Base-by-base conservation (phyloP, 2,329 filamentous ascomycete genomes). In the Rutstroemia sydowiana region DNA sequence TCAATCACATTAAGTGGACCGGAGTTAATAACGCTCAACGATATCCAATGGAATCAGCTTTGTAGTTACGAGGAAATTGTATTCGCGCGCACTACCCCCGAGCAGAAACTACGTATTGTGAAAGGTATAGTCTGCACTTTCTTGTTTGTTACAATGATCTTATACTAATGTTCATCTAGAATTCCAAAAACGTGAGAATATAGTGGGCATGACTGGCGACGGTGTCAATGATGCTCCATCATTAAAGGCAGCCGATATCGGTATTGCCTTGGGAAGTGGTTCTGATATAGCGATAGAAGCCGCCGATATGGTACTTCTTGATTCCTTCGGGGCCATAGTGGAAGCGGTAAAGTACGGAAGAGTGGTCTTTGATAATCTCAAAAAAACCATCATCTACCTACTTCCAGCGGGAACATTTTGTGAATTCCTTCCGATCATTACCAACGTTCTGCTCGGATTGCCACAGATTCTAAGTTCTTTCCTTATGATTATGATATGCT, bases 301-400 rank as follows among this genome's bases (percentile, higher is more conserved):
- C 10, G 73, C 78, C 0, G 79, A 83, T 57, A 80, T 82, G 75
- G 77, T 82, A 0, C 63, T 85, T 58, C 67, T 84, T 5, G 86
- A 89, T 48, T 82, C 79, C 0, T 90, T 91, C 62, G 76, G 79
- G 0, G 84, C 82, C 1, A 78, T 91, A 30, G 80, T 89, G 5
- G 78, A 85, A 62, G 87, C 86, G 1, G 79, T 90, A 2, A 74
- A 81, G 57, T 88, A 85, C 54, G 86, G 86, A 0, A 77, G 86
- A 13, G 78, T 87, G 5, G 84, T 89, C n/a, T 90, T 87, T 67
- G 84, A 89, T 66, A 90, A 90, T 60, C 69, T 90, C 46, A 86
- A 87, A 66, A 90, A 91, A 73, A 62, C 77, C 0, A 78, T 82
- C 52, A 71, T 74, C 23, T 82, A 82, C 60, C 69, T 82, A 1